These are phyloP conservation scores for Lachancea mirantina DNA, from an alignment of 805 yeast species.

Conservation along the genomic window DNA sequence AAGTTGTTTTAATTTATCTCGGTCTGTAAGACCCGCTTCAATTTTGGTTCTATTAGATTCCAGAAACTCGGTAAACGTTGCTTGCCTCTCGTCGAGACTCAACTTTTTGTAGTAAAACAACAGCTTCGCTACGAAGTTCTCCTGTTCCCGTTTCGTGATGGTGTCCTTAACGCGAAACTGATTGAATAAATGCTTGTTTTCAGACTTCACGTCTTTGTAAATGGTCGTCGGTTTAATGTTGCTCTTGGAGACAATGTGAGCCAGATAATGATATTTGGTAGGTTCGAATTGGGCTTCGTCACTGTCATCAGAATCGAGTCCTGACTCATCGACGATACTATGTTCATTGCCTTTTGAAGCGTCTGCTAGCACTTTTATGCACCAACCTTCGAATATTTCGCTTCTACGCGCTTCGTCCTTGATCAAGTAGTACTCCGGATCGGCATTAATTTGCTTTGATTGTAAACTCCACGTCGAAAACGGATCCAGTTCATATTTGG, in stretches of 20 bases:
- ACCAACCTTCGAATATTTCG: slow-evolving; percentile 43
- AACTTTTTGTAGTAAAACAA: slow-evolving; percentile 25
- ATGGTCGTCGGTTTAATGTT: slow-evolving; percentile 17
- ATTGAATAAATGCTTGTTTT: slow-evolving; percentile 21
- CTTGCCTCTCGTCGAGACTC: slow-evolving; percentile 12
- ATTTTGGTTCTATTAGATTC: slow-evolving; percentile 3
- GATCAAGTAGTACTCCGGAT: slow-evolving; percentile 35
- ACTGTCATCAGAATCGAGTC: slow-evolving; percentile 11
- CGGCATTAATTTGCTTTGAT: slow-evolving; percentile 34
- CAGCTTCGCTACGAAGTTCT: slow-evolving; percentile 19
- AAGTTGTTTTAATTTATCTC: slow-evolving; percentile 6
- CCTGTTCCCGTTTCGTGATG: slow-evolving; percentile 20
- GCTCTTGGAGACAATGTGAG: slow-evolving; percentile 27
- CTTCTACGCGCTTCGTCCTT: slow-evolving; percentile 32
- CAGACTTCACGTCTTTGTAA: slow-evolving; percentile 20
- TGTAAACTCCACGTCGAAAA: slow-evolving; percentile 44
- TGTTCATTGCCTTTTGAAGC: slow-evolving; percentile 9
- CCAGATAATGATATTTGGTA: slow-evolving; percentile 26
- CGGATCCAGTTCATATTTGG: slow-evolving; percentile 34
- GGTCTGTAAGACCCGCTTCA: slow-evolving; percentile 4
- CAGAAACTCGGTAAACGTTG: slow-evolving; percentile 14
- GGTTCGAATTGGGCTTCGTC: slow-evolving; percentile 17
- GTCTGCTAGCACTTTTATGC: slow-evolving; percentile 20
- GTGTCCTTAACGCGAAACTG: slow-evolving; percentile 18
- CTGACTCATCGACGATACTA: slow-evolving; percentile 6